Percentiles rank a stretch among this genome's conserved stretches.
These are phyloP conservation scores for Bolboschoenoplectus hybrid DNA, from an alignment of 202 grass and related monocot genomes.

Conservation along the genomic window DNA sequence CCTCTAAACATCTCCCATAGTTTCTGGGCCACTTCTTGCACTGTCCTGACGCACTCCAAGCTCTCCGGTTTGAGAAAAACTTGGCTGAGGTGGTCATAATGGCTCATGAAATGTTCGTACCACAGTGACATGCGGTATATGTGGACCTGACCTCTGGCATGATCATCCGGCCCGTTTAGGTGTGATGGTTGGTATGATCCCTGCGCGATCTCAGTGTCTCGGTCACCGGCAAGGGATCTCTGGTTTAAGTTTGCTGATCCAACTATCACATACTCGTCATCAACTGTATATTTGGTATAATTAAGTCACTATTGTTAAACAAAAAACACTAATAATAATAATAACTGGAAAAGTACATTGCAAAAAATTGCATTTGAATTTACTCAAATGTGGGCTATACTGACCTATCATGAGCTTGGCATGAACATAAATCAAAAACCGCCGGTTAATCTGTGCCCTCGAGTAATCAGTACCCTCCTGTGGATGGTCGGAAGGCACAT, in stretches of 20 bases:
- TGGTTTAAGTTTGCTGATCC: constrained; percentile 94
- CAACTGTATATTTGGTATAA: constrained; percentile 45
- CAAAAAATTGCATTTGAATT: not conserved
- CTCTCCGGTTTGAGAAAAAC: constrained; percentile 63
- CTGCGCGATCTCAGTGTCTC: constrained; percentile 89
- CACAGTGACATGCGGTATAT: constrained; percentile 77
- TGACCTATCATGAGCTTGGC: constrained; percentile 94
- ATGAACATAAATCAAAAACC: constrained; percentile 81
- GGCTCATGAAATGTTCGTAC: constrained; percentile 75
- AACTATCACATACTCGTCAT: constrained; percentile 83
- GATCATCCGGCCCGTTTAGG: constrained; percentile 47
- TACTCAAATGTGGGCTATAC: not conserved
- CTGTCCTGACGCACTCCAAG: constrained; percentile 62
- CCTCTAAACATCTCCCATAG: constrained; percentile 67
- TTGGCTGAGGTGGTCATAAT: not conserved
- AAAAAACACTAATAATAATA: not conserved
- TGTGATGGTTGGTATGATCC: constrained; percentile 85
- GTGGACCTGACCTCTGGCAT: constrained; percentile 56
- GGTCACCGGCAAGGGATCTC: constrained; percentile 76
- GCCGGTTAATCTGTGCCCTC: constrained; percentile 64
- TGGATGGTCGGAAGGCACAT: constrained; percentile 50
- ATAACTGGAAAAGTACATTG: not conserved
- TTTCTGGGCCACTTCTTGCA: constrained; percentile 47
- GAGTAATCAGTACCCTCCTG: constrained; percentile 61
- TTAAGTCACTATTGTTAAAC: not conserved